Conservation (phyloP, 1,284 basidiomycete genomes). For the Cryptococcus sp. region DNA sequence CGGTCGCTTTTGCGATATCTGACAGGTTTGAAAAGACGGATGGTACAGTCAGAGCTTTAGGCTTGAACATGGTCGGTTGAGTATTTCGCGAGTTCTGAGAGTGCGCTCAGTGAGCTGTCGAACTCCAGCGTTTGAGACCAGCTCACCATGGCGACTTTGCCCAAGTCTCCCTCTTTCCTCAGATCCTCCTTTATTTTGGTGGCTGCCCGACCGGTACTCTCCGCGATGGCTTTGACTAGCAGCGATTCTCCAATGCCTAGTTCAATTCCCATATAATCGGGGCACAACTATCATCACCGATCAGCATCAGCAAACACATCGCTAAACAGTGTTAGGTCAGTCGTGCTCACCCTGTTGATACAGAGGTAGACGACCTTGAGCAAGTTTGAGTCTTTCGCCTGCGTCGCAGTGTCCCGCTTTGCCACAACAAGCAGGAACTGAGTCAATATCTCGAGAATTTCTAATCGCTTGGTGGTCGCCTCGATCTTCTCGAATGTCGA, state of each 20-base stretch:
- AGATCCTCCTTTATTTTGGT: conserved; percentile 86
- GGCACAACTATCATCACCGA: conserved; percentile 66
- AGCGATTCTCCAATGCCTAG: conserved; percentile 95
- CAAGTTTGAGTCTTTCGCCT: conserved; percentile 63
- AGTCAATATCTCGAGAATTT: conserved; percentile 87
- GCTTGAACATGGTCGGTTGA: conserved; percentile 94
- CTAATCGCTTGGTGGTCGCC: conserved; percentile 91
- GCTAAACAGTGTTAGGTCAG: not conserved
- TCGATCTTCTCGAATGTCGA: conserved; percentile 89
- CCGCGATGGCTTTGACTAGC: conserved; percentile 91
- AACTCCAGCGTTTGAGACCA: not conserved
- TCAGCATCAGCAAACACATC: not conserved
- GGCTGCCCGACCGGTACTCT: conserved; percentile 86
- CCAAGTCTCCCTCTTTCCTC: conserved; percentile 91
- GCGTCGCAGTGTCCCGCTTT: conserved; percentile 56
- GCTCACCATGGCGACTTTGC: conserved; percentile 86
- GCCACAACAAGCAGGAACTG: conserved; percentile 88
- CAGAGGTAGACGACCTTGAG: conserved; percentile 92
- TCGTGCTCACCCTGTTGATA: conserved; percentile 79
- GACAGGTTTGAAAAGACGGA: conserved; percentile 82
- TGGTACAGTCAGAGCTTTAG: conserved; percentile 83
- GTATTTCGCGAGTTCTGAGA: conserved; percentile 83
- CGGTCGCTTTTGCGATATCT: conserved; percentile 81
- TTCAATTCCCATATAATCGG: conserved; percentile 94
- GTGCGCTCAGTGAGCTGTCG: not conserved